Evolutionary conservation across 1,284 basidiomycete species (phyloP).

Genomic region (Puccinia brachypodii): DNA sequence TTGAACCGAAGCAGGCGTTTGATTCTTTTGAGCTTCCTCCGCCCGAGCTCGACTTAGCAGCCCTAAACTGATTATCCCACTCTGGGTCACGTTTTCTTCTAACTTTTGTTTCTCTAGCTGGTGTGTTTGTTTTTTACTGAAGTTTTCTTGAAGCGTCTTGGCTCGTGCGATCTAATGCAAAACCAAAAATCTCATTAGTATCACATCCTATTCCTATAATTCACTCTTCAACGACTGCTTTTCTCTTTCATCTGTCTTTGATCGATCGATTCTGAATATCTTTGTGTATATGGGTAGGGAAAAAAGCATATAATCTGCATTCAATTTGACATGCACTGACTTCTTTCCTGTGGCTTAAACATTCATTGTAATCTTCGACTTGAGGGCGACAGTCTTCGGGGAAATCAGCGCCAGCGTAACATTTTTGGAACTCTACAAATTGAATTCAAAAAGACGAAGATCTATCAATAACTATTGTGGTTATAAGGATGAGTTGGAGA

Average conservation of each 20-base stretch:
- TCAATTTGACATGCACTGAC: constrained; percentile 41
- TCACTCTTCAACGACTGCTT: not conserved
- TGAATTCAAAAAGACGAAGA: not conserved
- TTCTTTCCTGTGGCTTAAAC: constrained; percentile 57
- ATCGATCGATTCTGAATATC: not conserved
- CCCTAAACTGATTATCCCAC: constrained; percentile 27
- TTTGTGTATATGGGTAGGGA: not conserved
- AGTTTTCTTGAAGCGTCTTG: constrained; percentile 71
- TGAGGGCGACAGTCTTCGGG: constrained; percentile 55
- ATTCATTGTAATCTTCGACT: constrained; percentile 58
- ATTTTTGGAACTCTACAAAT: constrained; percentile 56
- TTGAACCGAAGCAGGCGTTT: not conserved
- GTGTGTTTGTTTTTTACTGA: constrained; percentile 66
- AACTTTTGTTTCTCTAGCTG: constrained; percentile 19
- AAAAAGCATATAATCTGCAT: not conserved
- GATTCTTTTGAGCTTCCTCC: constrained; percentile 18
- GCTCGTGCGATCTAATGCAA: constrained; percentile 68
- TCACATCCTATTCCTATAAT: not conserved
- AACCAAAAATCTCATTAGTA: not conserved
- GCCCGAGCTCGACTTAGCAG: constrained; percentile 26
- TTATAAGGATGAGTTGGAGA: not conserved
- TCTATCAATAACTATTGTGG: not conserved
- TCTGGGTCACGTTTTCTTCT: constrained; percentile 29
- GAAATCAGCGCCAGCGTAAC: constrained; percentile 56
- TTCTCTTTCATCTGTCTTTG: not conserved